phyloP scores from a whole-genome alignment of 148 eudicot species.

The Beta vulgaris region DNA sequence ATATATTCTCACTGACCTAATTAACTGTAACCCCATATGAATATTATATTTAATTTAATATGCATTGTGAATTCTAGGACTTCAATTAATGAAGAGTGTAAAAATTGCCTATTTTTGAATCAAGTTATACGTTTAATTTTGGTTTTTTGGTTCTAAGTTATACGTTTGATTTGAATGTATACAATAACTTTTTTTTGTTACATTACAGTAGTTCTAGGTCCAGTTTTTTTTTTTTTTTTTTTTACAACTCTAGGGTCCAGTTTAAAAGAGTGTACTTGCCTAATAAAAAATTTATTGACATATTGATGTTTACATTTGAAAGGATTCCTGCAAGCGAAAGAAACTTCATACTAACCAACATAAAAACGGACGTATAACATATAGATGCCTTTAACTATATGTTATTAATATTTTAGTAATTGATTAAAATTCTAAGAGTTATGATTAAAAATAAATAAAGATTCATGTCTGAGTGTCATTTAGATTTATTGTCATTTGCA shows the following conservation, averaged over 20 bases:
- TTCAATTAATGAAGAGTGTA: background rate
- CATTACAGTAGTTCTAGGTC: no score
- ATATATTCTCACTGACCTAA: slow-evolving; percentile 3
- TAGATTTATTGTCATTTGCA: no score
- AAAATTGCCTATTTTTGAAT: slow-evolving; percentile 1
- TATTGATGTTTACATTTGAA: background rate
- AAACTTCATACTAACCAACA: slow-evolving; percentile 8
- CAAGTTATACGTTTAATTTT: no score
- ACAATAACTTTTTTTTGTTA: background rate
- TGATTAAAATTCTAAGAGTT: no score
- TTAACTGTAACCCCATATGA: slow-evolving; percentile 15
- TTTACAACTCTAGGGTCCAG: no score
- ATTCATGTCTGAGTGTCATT: no score
- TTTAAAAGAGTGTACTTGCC: slow-evolving; percentile 5
- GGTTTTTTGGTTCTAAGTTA: no score
- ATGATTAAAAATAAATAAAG: no score
- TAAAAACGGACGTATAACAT: background rate
- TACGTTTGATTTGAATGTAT: background rate
- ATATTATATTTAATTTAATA: background rate
- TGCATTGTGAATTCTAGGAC: background rate
- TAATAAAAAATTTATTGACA: slow-evolving; percentile 4
- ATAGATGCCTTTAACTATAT: no score
- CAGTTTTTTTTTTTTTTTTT: no score
- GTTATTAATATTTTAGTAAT: no score
- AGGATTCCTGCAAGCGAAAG: slow-evolving; percentile 1